phyloP scores from a whole-genome alignment of 2,329 filamentous ascomycete genomes.

The Microcyclospora tardicrescens region DNA sequence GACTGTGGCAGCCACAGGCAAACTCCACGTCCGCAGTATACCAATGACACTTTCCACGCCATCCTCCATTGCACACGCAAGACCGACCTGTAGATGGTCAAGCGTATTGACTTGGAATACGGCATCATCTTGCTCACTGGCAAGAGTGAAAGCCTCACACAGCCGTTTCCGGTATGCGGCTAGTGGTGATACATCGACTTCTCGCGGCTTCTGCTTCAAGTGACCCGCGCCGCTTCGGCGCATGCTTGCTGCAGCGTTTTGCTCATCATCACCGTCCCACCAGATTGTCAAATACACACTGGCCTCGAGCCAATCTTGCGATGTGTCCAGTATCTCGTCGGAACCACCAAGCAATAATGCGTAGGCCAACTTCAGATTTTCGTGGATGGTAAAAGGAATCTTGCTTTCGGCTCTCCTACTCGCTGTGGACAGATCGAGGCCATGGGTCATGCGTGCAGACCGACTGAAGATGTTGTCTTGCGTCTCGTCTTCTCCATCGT shows the following conservation, averaged over 20 bases:
- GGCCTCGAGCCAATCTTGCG: conserved; percentile 88
- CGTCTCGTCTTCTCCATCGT: conserved; percentile 30
- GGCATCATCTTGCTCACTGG: conserved; percentile 54
- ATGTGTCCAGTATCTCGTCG: conserved; percentile 59
- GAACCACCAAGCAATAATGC: conserved; percentile 65
- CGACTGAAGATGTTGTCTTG: conserved; percentile 18
- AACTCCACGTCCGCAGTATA: conserved; percentile 66
- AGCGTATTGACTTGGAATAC: conserved; percentile 62
- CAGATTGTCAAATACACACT: conserved; percentile 71
- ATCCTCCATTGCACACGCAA: conserved; percentile 72
- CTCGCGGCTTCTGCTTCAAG: conserved; percentile 26
- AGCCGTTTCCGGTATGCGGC: conserved; percentile 65
- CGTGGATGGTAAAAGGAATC: conserved; percentile 82
- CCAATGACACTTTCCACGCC: conserved; percentile 65
- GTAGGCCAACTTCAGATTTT: conserved; percentile 70
- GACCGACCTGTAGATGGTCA: conserved; percentile 63
- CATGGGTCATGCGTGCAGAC: conserved; percentile 34
- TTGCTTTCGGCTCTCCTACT: conserved; percentile 66
- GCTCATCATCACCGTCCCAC: conserved; percentile 67
- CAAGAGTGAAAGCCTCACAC: conserved; percentile 52
- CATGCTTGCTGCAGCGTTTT: conserved; percentile 21
- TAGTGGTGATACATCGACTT: conserved; percentile 40
- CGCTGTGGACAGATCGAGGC: conserved; percentile 43
- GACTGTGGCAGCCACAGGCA: conserved; percentile 63
- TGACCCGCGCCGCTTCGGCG: conserved; percentile 17